These are phyloP conservation scores for Eucalyptus microcorys DNA, from an alignment of 345 rosid genomes.

Conservation along the genomic window DNA sequence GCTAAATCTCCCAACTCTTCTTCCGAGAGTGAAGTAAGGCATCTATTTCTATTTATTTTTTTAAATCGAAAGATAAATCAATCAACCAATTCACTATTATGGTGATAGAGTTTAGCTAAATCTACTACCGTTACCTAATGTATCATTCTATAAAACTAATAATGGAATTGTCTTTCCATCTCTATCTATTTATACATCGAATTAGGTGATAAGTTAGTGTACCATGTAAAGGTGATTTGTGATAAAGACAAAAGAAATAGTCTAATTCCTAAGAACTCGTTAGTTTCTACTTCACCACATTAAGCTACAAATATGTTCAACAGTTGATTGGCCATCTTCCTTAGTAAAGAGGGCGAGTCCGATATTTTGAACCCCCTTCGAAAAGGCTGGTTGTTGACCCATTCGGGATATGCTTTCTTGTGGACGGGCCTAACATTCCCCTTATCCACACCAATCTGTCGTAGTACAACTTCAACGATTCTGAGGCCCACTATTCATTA, in stretches of 20 bases:
- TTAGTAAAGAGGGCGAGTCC: neutral
- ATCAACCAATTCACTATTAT: neutral
- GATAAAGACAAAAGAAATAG: neutral
- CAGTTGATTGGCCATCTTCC: fast-evolving
- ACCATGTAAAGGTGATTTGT: neutral
- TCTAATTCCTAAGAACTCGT: neutral
- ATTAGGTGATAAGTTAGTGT: neutral
- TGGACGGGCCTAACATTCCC: neutral
- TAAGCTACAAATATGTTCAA: neutral
- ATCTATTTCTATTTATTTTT: too few relatives aligned
- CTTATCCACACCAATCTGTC: neutral
- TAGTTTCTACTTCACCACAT: neutral
- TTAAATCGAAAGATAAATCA: too few relatives aligned
- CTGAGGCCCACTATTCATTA: neutral
- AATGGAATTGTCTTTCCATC: neutral
- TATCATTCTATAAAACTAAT: neutral
- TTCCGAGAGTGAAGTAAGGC: neutral
- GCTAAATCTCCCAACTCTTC: too few relatives aligned
- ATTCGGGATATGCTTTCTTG: neutral
- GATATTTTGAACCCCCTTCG: neutral
- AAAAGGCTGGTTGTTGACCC: neutral
- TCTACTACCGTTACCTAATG: too few relatives aligned
- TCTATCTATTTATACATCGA: fast-evolving
- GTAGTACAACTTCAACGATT: neutral
- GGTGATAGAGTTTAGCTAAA: neutral